Percentiles rank a stretch among this genome's conserved stretches.
These are phyloP conservation scores for Exserohilum rostratum DNA, from an alignment of 2,329 filamentous ascomycete species.

Conservation along the genomic window DNA sequence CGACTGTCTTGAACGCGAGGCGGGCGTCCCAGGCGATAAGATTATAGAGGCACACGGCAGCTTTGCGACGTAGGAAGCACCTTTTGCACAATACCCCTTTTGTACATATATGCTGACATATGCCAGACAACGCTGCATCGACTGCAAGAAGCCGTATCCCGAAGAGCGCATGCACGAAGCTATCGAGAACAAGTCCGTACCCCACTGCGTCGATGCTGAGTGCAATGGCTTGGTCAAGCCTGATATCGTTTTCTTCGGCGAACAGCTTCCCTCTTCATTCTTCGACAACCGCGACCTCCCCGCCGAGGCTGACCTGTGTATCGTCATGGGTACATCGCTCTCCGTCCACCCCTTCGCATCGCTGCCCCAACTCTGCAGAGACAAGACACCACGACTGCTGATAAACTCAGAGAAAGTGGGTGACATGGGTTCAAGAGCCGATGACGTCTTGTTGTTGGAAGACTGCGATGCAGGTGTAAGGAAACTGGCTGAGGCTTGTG, in stretches of 20 bases:
- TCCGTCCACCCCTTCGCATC: slow-evolving; percentile 88
- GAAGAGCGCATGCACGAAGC: slow-evolving; percentile 74
- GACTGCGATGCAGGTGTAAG: slow-evolving; percentile 84
- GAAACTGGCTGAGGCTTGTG: slow-evolving; percentile 77
- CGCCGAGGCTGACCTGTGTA: slow-evolving; percentile 72
- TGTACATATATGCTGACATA: slow-evolving; percentile 4
- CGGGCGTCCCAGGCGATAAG: slow-evolving; percentile 78
- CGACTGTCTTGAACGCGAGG: slow-evolving; percentile 87
- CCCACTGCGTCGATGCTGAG: slow-evolving; percentile 64
- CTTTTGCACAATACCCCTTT: no score
- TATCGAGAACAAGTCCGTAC: slow-evolving; percentile 71
- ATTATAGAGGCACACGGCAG: slow-evolving; percentile 96
- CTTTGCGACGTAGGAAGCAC: slow-evolving; percentile 66
- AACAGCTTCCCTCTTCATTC: slow-evolving; percentile 71
- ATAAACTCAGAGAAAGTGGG: slow-evolving; percentile 89
- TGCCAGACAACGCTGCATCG: slow-evolving; percentile 79
- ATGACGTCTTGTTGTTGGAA: slow-evolving; percentile 84
- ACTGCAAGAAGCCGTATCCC: slow-evolving; percentile 76
- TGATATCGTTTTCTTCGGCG: slow-evolving; percentile 94
- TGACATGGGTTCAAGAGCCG: slow-evolving; percentile 72
- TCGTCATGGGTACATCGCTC: slow-evolving; percentile 89
- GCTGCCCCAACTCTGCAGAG: slow-evolving; percentile 68
- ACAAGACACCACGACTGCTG: slow-evolving; percentile 74
- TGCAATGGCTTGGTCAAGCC: slow-evolving; percentile 88
- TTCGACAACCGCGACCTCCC: slow-evolving; percentile 63